phyloP scores from a whole-genome alignment of 495 filamentous ascomycete genomes.

The Rhizodiscina lignyota region DNA sequence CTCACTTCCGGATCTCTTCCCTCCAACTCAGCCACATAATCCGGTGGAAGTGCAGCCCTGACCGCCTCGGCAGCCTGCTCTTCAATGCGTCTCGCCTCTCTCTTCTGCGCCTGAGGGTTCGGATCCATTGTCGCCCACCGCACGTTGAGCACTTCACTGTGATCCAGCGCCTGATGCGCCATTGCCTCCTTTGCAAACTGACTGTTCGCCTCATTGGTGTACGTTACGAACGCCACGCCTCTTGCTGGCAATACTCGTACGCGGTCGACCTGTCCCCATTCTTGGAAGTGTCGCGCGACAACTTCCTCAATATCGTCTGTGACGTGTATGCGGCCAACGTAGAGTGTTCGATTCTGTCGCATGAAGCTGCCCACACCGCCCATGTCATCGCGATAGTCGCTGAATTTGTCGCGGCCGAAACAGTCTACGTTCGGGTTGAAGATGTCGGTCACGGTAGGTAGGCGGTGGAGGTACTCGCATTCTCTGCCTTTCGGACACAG shows the following conservation, averaged over 20 bases:
- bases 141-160: constrained; percentile 86
- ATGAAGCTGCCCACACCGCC: constrained; percentile 83
- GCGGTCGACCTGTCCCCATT: constrained; percentile 85
- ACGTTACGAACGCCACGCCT: constrained; percentile 85
- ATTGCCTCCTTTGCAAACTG: constrained; percentile 90
- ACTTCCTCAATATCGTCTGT: constrained; percentile 97
- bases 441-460: constrained; percentile 67
- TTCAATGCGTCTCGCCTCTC: constrained; percentile 78
- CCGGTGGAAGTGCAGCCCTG: constrained; percentile 71
- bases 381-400: constrained; percentile 90
- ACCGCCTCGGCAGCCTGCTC: constrained; percentile 98
- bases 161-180: constrained; percentile 73
- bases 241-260: constrained; percentile 74
- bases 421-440: constrained; percentile 85
- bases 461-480: constrained; percentile 85
- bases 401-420: constrained; percentile 79
- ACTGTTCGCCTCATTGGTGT: constrained; percentile 55
- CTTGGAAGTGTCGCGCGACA: constrained; percentile 81
- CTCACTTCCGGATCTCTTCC: constrained; percentile 71
- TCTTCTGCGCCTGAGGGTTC: constrained; percentile 85
- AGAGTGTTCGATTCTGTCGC: constrained; percentile 82
- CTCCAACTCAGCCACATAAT: constrained; percentile 87
- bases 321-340: constrained; percentile 84
- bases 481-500: constrained; percentile 74
- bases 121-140: constrained; percentile 95